Evolutionary conservation across 148 eudicot species (phyloP), one percentile per base, ranked within the genome.

Genomic region (Persicaria tinctoria): DNA sequence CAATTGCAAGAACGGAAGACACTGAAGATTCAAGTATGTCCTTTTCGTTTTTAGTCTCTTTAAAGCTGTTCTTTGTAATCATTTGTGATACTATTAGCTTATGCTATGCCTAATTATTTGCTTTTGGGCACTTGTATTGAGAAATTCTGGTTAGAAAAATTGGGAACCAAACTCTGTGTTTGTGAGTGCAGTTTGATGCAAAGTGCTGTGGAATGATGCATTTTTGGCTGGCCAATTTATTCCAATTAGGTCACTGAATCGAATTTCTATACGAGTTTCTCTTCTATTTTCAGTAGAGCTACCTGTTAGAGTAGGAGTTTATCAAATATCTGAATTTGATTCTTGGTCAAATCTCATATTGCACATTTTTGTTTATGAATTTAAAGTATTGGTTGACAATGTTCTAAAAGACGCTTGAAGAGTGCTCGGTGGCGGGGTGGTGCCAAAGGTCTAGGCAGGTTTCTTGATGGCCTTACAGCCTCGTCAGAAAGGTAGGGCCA

Each of bases 21-120:
- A 62, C 84, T 8, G 98, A 91, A 78, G 98, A 93, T 32, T 75
- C 95, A 64, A 89, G 98, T 91, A 83, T 75, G 90, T 83, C 57
- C 76, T 74, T 66, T 60, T 74, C 32, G 11, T 14, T 1, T 63
- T 63, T 32, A 0, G 7, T 11, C 68, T 63, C 68, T 63, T 14
- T 5, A 32, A 27, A 63, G 9, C 27, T 63, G 63, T 2, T 1
- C 3, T 6, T 57, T 1, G 0, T 57, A 6, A 57, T 2, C 20
- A 17, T 54, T 54, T 5, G 4, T 13, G 14, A 13, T 1, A 2
- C 12, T 14, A 1, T 54, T 13, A 53, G 16, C n/a, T 17, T 5
- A 57, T 57, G 32, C 32, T 9, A 57, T 17, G 2, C 41, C 41
- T 32, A 32, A 32, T 32, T 32, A 32, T 1, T 32, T 32, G 41